Base-by-base conservation (phyloP, 2,329 filamentous ascomycete genomes). In the Fusarium guadeloupense region DNA sequence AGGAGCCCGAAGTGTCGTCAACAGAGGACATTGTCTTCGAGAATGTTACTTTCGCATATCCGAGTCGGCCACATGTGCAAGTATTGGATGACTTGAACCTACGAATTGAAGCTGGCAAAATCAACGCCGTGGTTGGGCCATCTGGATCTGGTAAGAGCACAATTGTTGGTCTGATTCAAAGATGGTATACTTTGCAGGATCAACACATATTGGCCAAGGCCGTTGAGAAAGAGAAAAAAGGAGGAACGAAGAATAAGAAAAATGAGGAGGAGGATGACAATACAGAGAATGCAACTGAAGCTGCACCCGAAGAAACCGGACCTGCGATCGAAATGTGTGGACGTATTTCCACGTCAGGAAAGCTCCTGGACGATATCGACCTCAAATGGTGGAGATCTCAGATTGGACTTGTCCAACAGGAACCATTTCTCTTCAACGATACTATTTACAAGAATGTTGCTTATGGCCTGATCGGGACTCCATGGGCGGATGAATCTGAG, bases 61-160 rank as follows among this genome's bases (percentile, higher is more conserved):
- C 90, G 1, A 85, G 78, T 42, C 80, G 88, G 12, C 85, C 86
- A 0, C 81, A 87, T 54, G 83, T 88, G 57, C 85, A 85, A 66
- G 84, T 91, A 0, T 74, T 91, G 2, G 81, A 89, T 63, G 75
- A 80, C 4, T 72, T 91, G 4, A 80, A 82, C 64, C 74, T 91
- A 9, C 77, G 73, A 1, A 84, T 92, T 50, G 79, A 84, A 55
- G 80, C 84, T 8, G 87, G 88, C 17, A 89, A 90, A 68, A 83
- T 88, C 3, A 91, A 89, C 1, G 90, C 90, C 3, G 88, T 93
- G 16, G 89, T 93, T 17, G 90, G 90, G 0, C 84, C 88, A 1
- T 90, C 87, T 3, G 90, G 90, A 0, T 87, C 84, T 5, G 90
- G 90, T 1, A 93, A 93, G 72, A 90, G 86, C 44, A 93, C 90